Percentiles rank a stretch among this genome's conserved stretches.
Conservation (phyloP, 202 grass and related monocot species). For the Saccharum hybrid region DNA sequence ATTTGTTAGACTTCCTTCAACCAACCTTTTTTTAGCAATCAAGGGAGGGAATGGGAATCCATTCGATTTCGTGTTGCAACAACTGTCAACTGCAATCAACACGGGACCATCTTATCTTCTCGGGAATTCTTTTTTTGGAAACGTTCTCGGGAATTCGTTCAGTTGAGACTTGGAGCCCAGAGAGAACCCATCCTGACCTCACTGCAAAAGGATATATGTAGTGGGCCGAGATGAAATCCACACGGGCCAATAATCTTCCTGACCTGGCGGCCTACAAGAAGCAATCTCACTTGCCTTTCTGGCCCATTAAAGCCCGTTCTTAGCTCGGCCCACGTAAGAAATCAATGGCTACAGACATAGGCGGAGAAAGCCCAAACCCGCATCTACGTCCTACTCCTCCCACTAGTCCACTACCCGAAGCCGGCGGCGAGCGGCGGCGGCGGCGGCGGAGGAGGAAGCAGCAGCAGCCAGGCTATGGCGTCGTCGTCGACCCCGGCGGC, state of each 20-base stretch:
- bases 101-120: background rate
- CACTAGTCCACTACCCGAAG: constrained; percentile 40
- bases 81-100: no score
- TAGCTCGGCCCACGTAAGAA: background rate
- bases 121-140: no score
- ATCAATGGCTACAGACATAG: background rate
- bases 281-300: background rate
- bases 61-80: no score
- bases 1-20: background rate
- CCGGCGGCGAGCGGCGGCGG: constrained; percentile 3
- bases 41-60: no score
- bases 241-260: background rate
- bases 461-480: constrained; percentile 43
- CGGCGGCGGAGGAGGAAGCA: constrained; percentile 23
- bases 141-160: background rate
- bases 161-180: background rate
- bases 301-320: background rate
- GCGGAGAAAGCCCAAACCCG: constrained; percentile 24
- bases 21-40: background rate
- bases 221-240: background rate
- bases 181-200: no score
- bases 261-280: background rate
- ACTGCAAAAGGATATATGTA: background rate
- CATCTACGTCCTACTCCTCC: constrained; percentile 9
- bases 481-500: constrained; percentile 56